Percentiles rank a stretch among this genome's conserved stretches.
Evolutionary conservation across 306 rosid genomes (phyloP).

Genomic region (Cicer yamashitae): DNA sequence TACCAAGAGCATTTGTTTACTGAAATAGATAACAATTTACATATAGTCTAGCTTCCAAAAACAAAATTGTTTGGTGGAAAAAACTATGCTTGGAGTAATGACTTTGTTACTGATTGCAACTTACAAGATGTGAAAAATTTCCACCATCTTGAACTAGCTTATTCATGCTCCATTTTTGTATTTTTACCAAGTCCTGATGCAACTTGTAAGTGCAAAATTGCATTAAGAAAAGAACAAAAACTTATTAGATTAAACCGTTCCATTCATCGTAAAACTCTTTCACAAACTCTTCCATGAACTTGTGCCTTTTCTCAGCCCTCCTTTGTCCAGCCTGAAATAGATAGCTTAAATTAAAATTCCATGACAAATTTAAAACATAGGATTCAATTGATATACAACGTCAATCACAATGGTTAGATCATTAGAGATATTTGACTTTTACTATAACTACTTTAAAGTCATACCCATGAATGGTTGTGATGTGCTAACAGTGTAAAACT

Average conservation of each 20-base stretch:
- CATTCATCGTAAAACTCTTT: conserved; percentile 83
- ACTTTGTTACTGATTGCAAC: not conserved
- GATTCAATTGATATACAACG: not conserved
- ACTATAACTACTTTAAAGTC: too few species aligned
- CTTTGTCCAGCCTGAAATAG: conserved; percentile 80
- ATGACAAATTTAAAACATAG: not conserved
- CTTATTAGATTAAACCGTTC: conserved; percentile 65
- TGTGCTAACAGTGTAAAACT: too few species aligned
- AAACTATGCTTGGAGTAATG: not conserved
- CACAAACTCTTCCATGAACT: conserved; percentile 86
- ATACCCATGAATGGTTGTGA: too few species aligned
- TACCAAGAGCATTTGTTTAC: too few species aligned
- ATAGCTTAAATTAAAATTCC: conserved; percentile 27
- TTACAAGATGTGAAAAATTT: conserved; percentile 18
- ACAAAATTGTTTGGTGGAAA: not conserved
- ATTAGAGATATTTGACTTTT: too few species aligned
- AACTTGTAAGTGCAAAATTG: not conserved
- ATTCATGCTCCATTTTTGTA: not conserved
- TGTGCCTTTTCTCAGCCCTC: conserved; percentile 90
- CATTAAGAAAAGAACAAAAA: not conserved
- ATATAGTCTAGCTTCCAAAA: conserved; percentile 9
- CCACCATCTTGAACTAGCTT: conserved; percentile 16
- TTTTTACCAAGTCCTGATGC: not conserved
- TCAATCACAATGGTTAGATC: too few species aligned
- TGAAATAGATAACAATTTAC: conserved; percentile 6